Conservation (phyloP, 2,329 filamentous ascomycete species). For the Talaromyces sp. region DNA sequence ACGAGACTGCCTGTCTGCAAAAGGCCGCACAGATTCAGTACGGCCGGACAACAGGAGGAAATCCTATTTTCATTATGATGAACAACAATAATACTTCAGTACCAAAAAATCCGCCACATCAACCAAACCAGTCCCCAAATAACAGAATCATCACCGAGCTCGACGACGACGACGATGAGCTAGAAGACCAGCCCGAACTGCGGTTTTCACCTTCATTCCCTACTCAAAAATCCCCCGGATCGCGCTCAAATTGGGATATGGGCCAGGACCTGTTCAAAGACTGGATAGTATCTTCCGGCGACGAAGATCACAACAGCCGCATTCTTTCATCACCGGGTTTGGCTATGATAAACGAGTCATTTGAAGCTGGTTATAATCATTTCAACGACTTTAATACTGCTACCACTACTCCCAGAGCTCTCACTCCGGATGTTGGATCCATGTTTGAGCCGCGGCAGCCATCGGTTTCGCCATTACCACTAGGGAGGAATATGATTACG, state of each 20-base stretch:
- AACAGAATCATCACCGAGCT: not conserved
- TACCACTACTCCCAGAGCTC: not conserved
- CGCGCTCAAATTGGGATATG: not conserved
- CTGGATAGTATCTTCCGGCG: not conserved
- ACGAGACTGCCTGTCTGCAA: constrained; percentile 44
- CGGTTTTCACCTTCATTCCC: not conserved
- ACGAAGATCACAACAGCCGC: not conserved
- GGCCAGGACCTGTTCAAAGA: not conserved
- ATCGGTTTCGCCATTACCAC: not conserved
- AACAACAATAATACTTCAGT: not conserved
- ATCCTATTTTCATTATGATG: constrained; percentile 26
- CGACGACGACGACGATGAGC: not conserved
- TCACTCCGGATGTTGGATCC: not conserved
- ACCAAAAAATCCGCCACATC: not conserved
- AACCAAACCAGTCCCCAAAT: not conserved
- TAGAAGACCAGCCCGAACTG: not conserved
- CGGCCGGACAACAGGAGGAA: constrained; percentile 15
- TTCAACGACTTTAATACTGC: not conserved
- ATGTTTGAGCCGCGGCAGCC: not conserved
- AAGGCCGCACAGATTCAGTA: constrained; percentile 28
- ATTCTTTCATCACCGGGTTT: not conserved
- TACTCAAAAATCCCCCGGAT: not conserved
- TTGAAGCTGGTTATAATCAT: not conserved
- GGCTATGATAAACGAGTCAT: not conserved
- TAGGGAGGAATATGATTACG: constrained; percentile 20